Conservation (phyloP, 495 filamentous ascomycete genomes). For the Pseudomonodictys pantanalensis region DNA sequence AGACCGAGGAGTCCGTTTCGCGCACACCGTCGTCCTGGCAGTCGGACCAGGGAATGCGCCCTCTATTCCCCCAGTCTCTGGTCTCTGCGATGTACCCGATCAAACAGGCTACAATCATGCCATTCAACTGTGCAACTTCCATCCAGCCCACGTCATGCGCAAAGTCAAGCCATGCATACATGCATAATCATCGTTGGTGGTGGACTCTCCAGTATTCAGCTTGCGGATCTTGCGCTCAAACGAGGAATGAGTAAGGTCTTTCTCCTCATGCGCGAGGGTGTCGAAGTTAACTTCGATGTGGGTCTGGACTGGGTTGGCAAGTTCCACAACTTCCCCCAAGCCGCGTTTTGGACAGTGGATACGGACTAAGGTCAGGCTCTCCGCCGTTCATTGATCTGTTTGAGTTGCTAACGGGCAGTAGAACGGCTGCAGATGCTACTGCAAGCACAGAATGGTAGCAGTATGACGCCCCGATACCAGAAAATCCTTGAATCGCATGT, state of each 20-base stretch:
- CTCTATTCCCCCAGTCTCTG: slow-evolving; percentile 43
- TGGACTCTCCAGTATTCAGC: slow-evolving; percentile 60
- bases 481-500: slow-evolving; percentile 54
- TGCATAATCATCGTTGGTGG: slow-evolving; percentile 61
- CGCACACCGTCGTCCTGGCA: slow-evolving; percentile 55
- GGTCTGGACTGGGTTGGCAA: slow-evolving; percentile 64
- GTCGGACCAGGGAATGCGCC: slow-evolving; percentile 56
- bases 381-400: neutral
- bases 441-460: slow-evolving; percentile 59
- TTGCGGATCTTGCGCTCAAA: slow-evolving; percentile 55
- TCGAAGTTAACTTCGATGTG: slow-evolving; percentile 65
- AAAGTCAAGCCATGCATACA: slow-evolving; percentile 49
- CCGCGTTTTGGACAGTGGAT: slow-evolving; percentile 55
- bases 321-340: slow-evolving; percentile 61
- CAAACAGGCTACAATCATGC: slow-evolving; percentile 51
- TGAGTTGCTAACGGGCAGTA: slow-evolving; percentile 16
- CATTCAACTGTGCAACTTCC: slow-evolving; percentile 53
- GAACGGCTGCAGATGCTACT: slow-evolving; percentile 58
- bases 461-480: slow-evolving; percentile 57
- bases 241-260: slow-evolving; percentile 44
- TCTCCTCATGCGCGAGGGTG: slow-evolving; percentile 55
- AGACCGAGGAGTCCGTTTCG: slow-evolving; percentile 46
- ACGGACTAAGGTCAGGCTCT: slow-evolving; percentile 44
- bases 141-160: slow-evolving; percentile 43
- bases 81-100: slow-evolving; percentile 34